These are phyloP conservation scores for Fusarium keratoplasticum DNA, from an alignment of 2,329 filamentous ascomycete species.

Conservation along the genomic window DNA sequence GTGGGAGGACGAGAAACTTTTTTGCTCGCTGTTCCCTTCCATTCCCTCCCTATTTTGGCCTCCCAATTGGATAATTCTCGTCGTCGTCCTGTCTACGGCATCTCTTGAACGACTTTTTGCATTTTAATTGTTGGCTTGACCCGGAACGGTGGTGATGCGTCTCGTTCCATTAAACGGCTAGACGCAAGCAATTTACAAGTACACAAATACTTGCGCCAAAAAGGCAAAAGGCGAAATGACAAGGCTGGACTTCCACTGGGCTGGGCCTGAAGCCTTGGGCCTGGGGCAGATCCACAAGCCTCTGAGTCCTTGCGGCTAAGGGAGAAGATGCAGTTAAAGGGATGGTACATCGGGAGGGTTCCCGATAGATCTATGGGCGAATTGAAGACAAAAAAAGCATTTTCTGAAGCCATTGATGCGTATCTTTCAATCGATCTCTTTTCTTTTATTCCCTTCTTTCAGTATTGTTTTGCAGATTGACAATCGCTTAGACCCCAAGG, in stretches of 20 bases:
- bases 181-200: slow-evolving; percentile 36
- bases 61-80: background rate
- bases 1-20: slow-evolving; percentile 35
- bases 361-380: background rate
- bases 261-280: slow-evolving; percentile 28
- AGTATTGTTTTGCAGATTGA: background rate
- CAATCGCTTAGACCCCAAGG: background rate
- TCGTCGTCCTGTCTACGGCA: background rate
- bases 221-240: slow-evolving; percentile 32
- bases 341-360: background rate
- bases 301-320: slow-evolving; percentile 31
- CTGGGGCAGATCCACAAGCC: slow-evolving; percentile 37
- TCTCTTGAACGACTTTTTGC: background rate
- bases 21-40: background rate
- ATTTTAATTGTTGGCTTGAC: background rate
- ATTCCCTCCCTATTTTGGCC: slow-evolving; percentile 5
- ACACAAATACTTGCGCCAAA: slow-evolving; percentile 29
- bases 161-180: slow-evolving; percentile 7
- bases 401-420: background rate
- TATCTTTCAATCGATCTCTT: background rate
- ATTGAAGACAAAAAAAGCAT: background rate
- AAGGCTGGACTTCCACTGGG: slow-evolving; percentile 23
- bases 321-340: slow-evolving; percentile 17
- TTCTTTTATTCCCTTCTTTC: background rate
- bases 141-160: slow-evolving; percentile 18